These are phyloP conservation scores for Edaphochlamys debaryana DNA, from an alignment of 139 green algal species.

Conservation along the genomic window DNA sequence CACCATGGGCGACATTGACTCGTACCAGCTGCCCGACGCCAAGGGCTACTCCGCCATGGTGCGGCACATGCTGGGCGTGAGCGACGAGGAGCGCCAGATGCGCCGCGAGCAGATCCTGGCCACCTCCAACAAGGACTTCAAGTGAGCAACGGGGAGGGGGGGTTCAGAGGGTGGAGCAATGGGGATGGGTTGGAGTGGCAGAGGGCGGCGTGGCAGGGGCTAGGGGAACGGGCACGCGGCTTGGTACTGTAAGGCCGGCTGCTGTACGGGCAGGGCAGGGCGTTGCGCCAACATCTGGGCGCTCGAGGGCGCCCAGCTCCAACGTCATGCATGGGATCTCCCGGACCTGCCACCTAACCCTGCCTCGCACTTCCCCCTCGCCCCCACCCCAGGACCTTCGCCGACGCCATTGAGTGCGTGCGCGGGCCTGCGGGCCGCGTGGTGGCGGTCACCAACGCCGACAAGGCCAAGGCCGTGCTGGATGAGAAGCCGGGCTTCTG, in stretches of 20 bases:
- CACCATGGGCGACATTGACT: constrained; percentile 46
- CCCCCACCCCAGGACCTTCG: constrained; percentile 64
- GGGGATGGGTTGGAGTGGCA: too few species aligned
- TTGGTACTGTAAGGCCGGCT: too few species aligned
- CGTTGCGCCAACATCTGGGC: too few species aligned
- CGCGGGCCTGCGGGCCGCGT: constrained; percentile 69
- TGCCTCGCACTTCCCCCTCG: background rate
- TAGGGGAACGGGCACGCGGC: too few species aligned
- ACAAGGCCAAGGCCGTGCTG: constrained; percentile 75
- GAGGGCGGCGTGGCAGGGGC: background rate
- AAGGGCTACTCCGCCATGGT: constrained; percentile 78
- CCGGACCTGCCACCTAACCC: too few species aligned
- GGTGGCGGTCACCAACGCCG: constrained; percentile 85
- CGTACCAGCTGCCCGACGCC: constrained; percentile 56
- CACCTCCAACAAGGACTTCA: constrained; percentile 87
- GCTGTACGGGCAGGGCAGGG: too few species aligned
- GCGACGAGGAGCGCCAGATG: constrained; percentile 94
- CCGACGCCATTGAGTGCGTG: constrained; percentile 79
- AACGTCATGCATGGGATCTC: too few species aligned
- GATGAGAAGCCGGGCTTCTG: constrained; percentile 84
- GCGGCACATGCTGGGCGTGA: constrained; percentile 92
- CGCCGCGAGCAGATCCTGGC: constrained; percentile 89
- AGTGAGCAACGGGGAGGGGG: constrained; percentile 35
- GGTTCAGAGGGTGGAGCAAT: background rate
- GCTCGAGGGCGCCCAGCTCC: too few species aligned